phyloP scores from a whole-genome alignment of 2,329 filamentous ascomycete species.

The Cladosporium sp. region DNA sequence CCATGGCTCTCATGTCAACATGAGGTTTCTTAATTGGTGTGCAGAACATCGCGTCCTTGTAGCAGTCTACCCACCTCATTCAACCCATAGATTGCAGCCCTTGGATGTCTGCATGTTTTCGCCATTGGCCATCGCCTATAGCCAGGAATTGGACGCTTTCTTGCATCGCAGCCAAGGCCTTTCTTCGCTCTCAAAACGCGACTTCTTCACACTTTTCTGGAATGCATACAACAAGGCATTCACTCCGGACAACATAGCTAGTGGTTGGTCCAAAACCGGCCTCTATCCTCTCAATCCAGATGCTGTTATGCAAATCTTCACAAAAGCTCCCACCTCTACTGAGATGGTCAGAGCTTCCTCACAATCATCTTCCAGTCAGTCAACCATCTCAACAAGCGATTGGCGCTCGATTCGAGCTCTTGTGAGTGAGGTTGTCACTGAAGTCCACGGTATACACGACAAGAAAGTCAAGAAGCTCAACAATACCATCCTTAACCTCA shows the following conservation, averaged over 20 bases:
- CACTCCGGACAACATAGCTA: slow-evolving; percentile 10
- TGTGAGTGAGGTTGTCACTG: no score
- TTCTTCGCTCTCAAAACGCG: not conserved
- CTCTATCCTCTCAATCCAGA: slow-evolving; percentile 13
- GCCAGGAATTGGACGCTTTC: slow-evolving; percentile 1
- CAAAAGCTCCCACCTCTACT: not conserved
- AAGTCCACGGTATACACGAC: no score
- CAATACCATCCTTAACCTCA: no score
- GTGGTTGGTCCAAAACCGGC: slow-evolving; percentile 13
- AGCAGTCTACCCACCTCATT: not conserved
- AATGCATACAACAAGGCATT: not conserved
- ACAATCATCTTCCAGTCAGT: no score
- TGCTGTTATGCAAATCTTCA: slow-evolving; percentile 7
- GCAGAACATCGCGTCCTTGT: slow-evolving; percentile 2
- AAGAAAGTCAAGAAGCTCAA: no score
- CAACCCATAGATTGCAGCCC: slow-evolving; percentile 15
- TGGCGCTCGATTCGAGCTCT: no score
- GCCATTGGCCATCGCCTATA: slow-evolving; percentile 12
- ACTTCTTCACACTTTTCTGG: not conserved
- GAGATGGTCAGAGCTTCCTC: no score
- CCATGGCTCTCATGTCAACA: slow-evolving; percentile 14
- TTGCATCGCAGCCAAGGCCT: not conserved
- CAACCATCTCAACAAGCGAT: no score
- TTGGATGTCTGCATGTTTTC: slow-evolving; percentile 16
- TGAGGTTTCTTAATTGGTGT: slow-evolving; percentile 13